phyloP scores from a whole-genome alignment of 2,329 filamentous ascomycete species.

The Apiospora saccharicola region DNA sequence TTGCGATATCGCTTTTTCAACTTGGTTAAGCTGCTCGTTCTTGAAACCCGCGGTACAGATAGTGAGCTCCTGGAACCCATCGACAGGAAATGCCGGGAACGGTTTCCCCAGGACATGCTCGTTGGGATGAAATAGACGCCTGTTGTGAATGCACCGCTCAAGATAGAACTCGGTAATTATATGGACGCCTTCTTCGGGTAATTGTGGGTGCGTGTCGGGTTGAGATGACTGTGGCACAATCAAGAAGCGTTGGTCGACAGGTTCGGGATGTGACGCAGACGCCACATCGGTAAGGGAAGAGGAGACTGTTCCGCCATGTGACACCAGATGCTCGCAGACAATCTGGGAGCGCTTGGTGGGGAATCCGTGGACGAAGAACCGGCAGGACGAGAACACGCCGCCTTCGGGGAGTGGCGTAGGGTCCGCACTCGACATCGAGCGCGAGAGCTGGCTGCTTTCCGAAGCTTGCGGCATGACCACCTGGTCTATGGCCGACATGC shows the following conservation, averaged over 20 bases:
- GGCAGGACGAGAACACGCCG: slow-evolving; percentile 62
- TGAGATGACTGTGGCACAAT: slow-evolving; percentile 62
- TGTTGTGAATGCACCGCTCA: slow-evolving; percentile 84
- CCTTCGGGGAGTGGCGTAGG: slow-evolving; percentile 36
- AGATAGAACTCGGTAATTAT: slow-evolving; percentile 91
- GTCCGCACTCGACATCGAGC: slow-evolving; percentile 33
- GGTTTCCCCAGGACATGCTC: slow-evolving; percentile 79
- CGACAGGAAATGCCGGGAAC: slow-evolving; percentile 73
- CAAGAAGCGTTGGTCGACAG: slow-evolving; percentile 53
- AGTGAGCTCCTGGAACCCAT: slow-evolving; percentile 72
- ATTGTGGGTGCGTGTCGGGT: slow-evolving; percentile 51
- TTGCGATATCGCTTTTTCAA: slow-evolving; percentile 77
- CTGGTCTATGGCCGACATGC: slow-evolving; percentile 11
- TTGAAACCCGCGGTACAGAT: slow-evolving; percentile 85
- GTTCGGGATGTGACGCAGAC: slow-evolving; percentile 35
- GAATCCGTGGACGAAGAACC: slow-evolving; percentile 69
- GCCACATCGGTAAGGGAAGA: slow-evolving; percentile 51
- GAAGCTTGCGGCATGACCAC: neutral
- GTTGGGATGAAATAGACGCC: slow-evolving; percentile 72
- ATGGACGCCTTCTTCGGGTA: slow-evolving; percentile 51
- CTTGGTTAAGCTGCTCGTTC: slow-evolving; percentile 84
- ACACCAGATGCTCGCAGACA: slow-evolving; percentile 55
- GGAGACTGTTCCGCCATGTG: slow-evolving; percentile 55
- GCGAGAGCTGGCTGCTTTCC: slow-evolving; percentile 23
- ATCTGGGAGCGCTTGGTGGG: slow-evolving; percentile 57